These are phyloP conservation scores for Venturia nashicola DNA, from an alignment of 2,329 filamentous ascomycete genomes.

Conservation along the genomic window DNA sequence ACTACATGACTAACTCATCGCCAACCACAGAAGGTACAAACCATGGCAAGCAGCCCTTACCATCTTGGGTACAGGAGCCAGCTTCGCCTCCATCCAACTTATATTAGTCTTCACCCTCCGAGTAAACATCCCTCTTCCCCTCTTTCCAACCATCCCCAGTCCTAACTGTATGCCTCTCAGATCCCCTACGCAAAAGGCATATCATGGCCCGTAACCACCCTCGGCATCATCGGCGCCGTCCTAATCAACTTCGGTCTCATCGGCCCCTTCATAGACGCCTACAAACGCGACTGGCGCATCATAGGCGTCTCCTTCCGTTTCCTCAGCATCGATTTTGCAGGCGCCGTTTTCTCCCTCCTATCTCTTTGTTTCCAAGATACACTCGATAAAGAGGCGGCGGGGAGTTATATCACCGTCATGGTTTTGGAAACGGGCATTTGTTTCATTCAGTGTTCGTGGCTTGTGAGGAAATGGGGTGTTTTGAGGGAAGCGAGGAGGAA, in stretches of 20 bases:
- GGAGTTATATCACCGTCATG: conserved; percentile 47
- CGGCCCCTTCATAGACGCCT: conserved; percentile 49
- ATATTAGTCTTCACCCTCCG: conserved; percentile 45
- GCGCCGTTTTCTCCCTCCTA: conserved; percentile 52
- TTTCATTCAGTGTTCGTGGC: conserved; percentile 46
- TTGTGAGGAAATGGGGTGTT: conserved; percentile 15
- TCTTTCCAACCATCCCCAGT: not conserved
- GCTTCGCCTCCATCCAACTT: conserved; percentile 43
- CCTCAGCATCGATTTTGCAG: conserved; percentile 45
- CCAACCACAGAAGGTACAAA: conserved; percentile 6
- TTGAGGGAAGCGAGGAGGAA: not conserved
- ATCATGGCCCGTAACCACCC: conserved; percentile 39
- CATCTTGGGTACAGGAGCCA: conserved; percentile 29
- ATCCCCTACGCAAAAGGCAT: conserved; percentile 43
- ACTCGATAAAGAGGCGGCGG: conserved; percentile 49
- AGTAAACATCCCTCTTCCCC: conserved; percentile 23
- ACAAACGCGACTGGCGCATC: conserved; percentile 48
- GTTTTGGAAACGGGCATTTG: conserved; percentile 50
- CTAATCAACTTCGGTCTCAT: conserved; percentile 45
- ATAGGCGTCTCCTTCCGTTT: conserved; percentile 52
- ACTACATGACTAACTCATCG: not conserved
- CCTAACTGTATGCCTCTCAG: conserved; percentile 19
- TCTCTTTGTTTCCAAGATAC: conserved; percentile 47
- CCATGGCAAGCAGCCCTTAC: conserved; percentile 11
- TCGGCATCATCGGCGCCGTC: conserved; percentile 47